Base-by-base conservation (phyloP, 192 early-diverging fungal genomes). In the Backusella morwellensis region DNA sequence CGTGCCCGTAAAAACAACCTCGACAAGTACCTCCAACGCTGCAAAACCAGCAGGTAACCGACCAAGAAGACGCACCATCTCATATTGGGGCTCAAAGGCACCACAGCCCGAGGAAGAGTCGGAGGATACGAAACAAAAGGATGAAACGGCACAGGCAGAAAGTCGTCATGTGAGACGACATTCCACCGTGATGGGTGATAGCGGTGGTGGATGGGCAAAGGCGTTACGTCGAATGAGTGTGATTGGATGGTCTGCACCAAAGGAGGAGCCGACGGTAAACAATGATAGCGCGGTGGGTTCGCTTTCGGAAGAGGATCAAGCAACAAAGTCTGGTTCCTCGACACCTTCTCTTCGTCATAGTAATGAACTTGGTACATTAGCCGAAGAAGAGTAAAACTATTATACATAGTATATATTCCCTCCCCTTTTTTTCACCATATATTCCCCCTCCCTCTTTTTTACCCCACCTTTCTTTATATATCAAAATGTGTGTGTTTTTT, bases 1-100 rank as follows among this genome's bases (percentile, higher is more conserved):
- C 41, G 35, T 44, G 11, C 80, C 80, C 23, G 36, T n/a, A 23
- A 59, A 59, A 14, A 38, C 72, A 15, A n/a, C 44, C 4, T 52
- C 50, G 21, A 73, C 72, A n/a, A 40, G 12, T 35, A 23, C 52
- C 1, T 34, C 36, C 6, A 52, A 32, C 11, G 23, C 40, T 21
- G 5, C 34, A 66, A 66, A 35, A 9, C 19, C 36, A 36, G 17
- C 19, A n/a, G 26, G 59, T 0, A 59, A 34, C 41, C 73, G 74
- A 21, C 73, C 69, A 68, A 73, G 80, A 70, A 74, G 80, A 54
- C 80, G 80, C 40, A 82, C 80, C 12, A 82, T 82, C 47, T 82
- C 80, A 34, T 82, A 82, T 40, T 82, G 80, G 80, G 80, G 80
- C 15, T 66, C 76, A n/a, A 77, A 79, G n/a, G 68, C 40, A 63